Evolutionary conservation across 148 eudicot genomes (phyloP).

Genomic region (Chenopodium berlandieri): DNA sequence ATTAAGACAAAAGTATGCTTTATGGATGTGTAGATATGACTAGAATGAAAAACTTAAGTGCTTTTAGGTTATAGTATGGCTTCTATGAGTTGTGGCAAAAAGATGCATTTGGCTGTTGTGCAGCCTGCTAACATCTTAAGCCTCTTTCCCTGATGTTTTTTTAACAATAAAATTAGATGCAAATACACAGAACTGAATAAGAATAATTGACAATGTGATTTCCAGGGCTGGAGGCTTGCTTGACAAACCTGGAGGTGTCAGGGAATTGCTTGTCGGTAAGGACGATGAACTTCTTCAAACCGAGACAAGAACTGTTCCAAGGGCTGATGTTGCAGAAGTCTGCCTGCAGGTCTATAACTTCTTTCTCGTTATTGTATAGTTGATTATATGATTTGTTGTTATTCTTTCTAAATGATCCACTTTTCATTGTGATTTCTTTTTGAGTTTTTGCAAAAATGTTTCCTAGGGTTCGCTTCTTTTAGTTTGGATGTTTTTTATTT

Average conservation of each 20-base stretch:
- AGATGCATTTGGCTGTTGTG: neutral
- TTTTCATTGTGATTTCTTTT: neutral
- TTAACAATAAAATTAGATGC: neutral
- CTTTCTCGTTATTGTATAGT: neutral
- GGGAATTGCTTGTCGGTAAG: constrained; percentile 85
- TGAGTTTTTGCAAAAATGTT: neutral
- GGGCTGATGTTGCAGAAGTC: constrained; percentile 98
- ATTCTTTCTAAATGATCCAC: neutral
- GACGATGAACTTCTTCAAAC: constrained; percentile 94
- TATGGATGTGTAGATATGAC: neutral
- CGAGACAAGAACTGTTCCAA: constrained; percentile 64
- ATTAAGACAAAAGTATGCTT: neutral
- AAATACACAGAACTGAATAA: neutral
- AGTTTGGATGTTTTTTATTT: neutral
- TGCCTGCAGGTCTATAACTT: constrained; percentile 69
- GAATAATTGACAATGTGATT: neutral
- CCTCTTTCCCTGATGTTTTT: too few relatives aligned
- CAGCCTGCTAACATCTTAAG: neutral
- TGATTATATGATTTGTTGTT: neutral
- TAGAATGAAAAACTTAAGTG: neutral
- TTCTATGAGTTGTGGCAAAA: too few relatives aligned
- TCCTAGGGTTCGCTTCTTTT: neutral
- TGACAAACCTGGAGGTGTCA: constrained; percentile 80
- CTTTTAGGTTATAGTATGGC: neutral
- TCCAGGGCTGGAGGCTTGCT: constrained; percentile 91